These are phyloP conservation scores for Berberis vulgaris DNA, from an alignment of 164 flowering plant genomes.

Conservation along the genomic window DNA sequence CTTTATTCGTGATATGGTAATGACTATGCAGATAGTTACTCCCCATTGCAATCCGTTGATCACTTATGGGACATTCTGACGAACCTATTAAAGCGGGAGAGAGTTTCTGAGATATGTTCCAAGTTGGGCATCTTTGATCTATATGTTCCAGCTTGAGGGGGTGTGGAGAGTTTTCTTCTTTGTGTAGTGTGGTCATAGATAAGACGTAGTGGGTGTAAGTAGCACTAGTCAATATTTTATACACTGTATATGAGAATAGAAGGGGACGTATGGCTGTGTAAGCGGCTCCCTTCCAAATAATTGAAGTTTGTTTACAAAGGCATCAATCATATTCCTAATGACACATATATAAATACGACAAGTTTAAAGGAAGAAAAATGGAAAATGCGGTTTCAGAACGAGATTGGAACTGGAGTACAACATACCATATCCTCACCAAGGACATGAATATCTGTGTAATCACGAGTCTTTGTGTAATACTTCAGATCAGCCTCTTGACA, in stretches of 20 bases:
- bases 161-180: background rate
- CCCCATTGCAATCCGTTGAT: background rate
- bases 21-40: background rate
- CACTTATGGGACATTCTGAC: background rate
- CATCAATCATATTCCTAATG: no score
- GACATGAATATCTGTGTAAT: slow-evolving; percentile 81
- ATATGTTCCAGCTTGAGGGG: background rate
- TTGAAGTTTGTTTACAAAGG: no score
- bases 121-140: background rate
- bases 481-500: slow-evolving; percentile 69
- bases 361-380: background rate
- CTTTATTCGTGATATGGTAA: background rate
- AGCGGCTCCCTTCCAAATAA: no score
- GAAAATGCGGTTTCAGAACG: background rate
- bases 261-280: background rate
- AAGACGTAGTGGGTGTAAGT: no score
- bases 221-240: no score
- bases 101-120: background rate
- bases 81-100: background rate
- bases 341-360: background rate
- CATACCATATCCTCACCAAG: slow-evolving; percentile 65
- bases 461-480: slow-evolving; percentile 80
- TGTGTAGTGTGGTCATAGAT: no score
- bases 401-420: slow-evolving; percentile 3
- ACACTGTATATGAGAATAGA: no score